Base-by-base conservation (phyloP, 2,329 filamentous ascomycete species). In the Scedosporium apiospermum region DNA sequence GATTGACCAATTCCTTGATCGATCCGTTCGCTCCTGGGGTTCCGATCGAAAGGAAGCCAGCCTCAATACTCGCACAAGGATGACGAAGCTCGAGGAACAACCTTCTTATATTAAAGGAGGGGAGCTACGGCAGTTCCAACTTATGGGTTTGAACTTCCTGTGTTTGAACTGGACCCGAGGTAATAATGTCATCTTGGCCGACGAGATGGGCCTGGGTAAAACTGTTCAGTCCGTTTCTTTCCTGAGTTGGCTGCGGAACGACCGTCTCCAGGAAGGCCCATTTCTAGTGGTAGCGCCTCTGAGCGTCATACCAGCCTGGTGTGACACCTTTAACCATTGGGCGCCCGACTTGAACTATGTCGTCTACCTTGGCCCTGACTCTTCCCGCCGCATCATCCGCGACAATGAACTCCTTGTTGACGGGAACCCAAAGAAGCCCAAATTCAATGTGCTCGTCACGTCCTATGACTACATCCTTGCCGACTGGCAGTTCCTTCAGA, bases 171-270 rank as follows among this genome's bases (percentile, higher is more conserved):
- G 96, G 96, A 91, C 90, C 61, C 88, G 89, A 70, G 88, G 87
- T 62, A 95, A 95, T 74, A 99, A 98, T 69, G 95, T 98, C 71
- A 97, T 99, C 69, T 83, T 99, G 61, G 95, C 95, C 58, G 95
- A 99, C 72, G 95, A 99, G 76, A 99, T 99, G 95, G 95, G 95
- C 69, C 82, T 99, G 14, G 95, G 95, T 30, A 99, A 99, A 78
- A 99, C 95, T 0, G 95, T 99, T 0, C 95, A 99, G 76, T 97
- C 93, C 0, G 93, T 99, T 30, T 88, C 93, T 0, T 98, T 98
- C 73, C 88, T 99, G 74, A 97, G 93, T 72, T 99, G 95, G 93
- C 82, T 99, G 64, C 90, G 91, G 62, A 93, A 98, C 75, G 87
- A 92, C 64, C 87, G 93, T 67, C 83, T 82, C 59, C 95, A 99